Conservation (phyloP, 495 filamentous ascomycete genomes). For the Chlorociboria aeruginascens region DNA sequence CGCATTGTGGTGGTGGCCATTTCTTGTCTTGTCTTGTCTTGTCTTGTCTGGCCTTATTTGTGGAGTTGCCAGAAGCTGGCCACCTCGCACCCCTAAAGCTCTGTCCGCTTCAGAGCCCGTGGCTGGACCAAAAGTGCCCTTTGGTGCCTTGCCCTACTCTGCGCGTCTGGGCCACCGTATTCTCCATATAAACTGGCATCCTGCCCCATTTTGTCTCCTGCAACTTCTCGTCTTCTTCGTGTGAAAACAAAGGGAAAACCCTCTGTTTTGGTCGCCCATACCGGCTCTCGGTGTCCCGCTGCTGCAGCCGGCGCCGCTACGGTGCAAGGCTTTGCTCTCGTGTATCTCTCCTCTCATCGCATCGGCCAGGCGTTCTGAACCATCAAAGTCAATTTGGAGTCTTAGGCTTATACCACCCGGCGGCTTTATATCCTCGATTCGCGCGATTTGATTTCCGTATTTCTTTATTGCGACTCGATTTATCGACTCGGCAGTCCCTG, state of each 20-base stretch:
- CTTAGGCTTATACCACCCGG: conserved; percentile 17
- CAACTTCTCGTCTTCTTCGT: conserved; percentile 6
- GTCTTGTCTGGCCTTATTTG: no score
- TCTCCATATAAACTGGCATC: conserved; percentile 8
- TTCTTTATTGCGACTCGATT: conserved; percentile 15
- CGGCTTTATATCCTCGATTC: conserved; percentile 6
- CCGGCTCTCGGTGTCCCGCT: conserved; percentile 19
- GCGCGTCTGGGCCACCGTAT: conserved; percentile 11
- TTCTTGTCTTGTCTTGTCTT: no score
- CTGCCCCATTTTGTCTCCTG: conserved; percentile 15
- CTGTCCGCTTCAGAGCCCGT: background rate
- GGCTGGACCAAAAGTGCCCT: background rate
- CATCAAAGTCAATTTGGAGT: conserved; percentile 13
- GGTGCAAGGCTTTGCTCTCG: conserved; percentile 19
- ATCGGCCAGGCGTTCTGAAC: conserved; percentile 14
- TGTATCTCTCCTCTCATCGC: conserved; percentile 3
- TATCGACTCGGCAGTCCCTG: conserved; percentile 19
- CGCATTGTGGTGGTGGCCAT: no score
- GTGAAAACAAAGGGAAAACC: conserved; percentile 3
- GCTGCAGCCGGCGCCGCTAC: conserved; percentile 18
- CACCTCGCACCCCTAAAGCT: background rate
- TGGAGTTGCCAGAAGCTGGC: no score
- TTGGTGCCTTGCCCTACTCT: background rate
- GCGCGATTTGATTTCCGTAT: conserved; percentile 1
- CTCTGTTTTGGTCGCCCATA: conserved; percentile 21